Evolutionary conservation across 352 stramenopile genomes (phyloP), one percentile per base, ranked within the genome.

Genomic region (Pythium phragmiticola): DNA sequence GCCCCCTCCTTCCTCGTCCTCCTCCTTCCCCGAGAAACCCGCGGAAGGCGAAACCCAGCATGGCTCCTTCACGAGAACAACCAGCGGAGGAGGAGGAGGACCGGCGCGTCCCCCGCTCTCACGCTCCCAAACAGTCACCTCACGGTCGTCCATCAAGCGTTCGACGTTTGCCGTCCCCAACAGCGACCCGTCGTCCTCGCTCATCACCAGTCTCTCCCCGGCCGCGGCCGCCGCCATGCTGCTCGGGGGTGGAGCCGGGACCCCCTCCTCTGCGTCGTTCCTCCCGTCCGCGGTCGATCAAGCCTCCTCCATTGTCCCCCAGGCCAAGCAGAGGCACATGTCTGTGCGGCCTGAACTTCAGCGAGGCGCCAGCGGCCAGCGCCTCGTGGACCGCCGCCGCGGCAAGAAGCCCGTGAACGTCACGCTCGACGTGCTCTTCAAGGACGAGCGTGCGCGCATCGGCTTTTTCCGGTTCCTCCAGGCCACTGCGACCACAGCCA

Each of bases 381-480:
- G 48, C 1, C 30, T 58, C 16, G 37, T 56, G n/a, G 46, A 63
- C 26, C 26, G 26, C 26, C 26, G 26, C 26, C 26, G 26, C 21
- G 55, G 57, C 13, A 74, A 78, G 60, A 78, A 82, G 16, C 56
- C 65, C 7, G 63, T 73, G 6, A 72, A 70, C 16, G 79, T 87
- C 33, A 60, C 69, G 9, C 66, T 89, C 8, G 77, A 89, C n/a
- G 63, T 82, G 9, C 48, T 89, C 4, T 63, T 86, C 21, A 77
- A 77, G 45, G 80, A 89, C 46, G 77, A 87, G 58, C 75, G 75
- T 6, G 77, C 74, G 3, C 77, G 77, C 8, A 23, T 78, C n/a
- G 80, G 75, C 0, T 87, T 84, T 57, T 89, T 89, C 55, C 72
- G 73, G 41, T 89, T 78, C 28, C 60, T 89, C 3, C 69, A 72